phyloP scores from a whole-genome alignment of 2,329 filamentous ascomycete species.

The Colletotrichum sp. region DNA sequence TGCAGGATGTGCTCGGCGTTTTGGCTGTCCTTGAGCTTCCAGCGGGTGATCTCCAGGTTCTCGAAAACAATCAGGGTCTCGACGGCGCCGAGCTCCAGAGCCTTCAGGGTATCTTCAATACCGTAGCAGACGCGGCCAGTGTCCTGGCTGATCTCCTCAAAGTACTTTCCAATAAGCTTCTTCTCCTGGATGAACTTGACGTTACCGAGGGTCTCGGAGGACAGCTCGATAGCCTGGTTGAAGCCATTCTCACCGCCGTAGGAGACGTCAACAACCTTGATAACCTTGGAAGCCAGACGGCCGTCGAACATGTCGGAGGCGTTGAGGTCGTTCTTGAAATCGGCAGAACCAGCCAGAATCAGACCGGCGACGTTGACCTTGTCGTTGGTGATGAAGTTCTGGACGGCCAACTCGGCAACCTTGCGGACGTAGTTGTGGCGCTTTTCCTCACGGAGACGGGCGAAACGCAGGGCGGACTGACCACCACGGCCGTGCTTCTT shows the following conservation, averaged over 20 bases:
- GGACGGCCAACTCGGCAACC: constrained; percentile 95
- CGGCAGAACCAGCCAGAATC: constrained; percentile 94
- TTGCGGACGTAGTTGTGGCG: constrained; percentile 99
- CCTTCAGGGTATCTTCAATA: constrained; percentile 97
- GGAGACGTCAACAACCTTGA: constrained; percentile 98
- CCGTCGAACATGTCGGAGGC: constrained; percentile 96
- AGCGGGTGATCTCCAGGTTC: constrained; percentile 94
- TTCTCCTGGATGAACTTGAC: constrained; percentile 99
- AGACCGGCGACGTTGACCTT: constrained; percentile 97
- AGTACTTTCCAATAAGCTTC: constrained; percentile 99
- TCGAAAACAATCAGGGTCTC: constrained; percentile 97
- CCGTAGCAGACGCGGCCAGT: constrained; percentile 97
- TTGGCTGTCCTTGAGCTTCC: constrained; percentile 81
- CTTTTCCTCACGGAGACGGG: constrained; percentile 98
- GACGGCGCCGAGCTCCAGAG: constrained; percentile 91
- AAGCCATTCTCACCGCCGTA: constrained; percentile 99
- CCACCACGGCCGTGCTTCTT: constrained; percentile 99
- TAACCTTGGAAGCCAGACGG: constrained; percentile 91
- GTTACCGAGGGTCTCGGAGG: constrained; percentile 94
- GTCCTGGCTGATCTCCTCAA: constrained; percentile 98
- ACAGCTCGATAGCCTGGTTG: constrained; percentile 98
- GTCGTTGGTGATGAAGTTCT: constrained; percentile 98
- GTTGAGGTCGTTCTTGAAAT: constrained; percentile 99
- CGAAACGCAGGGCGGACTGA: constrained; percentile 99
- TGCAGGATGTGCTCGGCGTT: constrained; percentile 79